Evolutionary conservation across 1,139 yeast species (phyloP).

Genomic region (Suhomyces bolitotheri): DNA sequence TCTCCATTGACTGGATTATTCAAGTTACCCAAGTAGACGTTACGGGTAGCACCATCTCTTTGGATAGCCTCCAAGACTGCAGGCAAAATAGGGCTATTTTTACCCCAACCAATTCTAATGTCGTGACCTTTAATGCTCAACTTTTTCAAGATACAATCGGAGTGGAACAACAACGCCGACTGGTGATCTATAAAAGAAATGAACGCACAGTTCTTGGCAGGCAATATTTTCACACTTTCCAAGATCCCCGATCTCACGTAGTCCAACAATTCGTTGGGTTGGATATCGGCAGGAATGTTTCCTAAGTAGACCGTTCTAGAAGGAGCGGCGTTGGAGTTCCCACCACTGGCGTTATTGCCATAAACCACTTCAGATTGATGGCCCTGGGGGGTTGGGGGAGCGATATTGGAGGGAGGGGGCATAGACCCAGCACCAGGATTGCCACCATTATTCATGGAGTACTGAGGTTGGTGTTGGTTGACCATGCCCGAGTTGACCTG

Average conservation of each 20-base stretch:
- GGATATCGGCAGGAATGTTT: conserved; percentile 78
- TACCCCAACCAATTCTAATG: conserved; percentile 69
- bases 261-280: conserved; percentile 79
- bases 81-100: conserved; percentile 63
- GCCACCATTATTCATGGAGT: conserved; percentile 5
- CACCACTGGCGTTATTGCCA: conserved; percentile 15
- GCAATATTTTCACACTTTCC: conserved; percentile 65
- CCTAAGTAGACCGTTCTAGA: conserved; percentile 90
- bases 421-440: conserved; percentile 1
- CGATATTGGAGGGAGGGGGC: conserved; percentile 5
- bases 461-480: conserved; percentile 7
- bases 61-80: conserved; percentile 73
- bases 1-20: conserved; percentile 48
- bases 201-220: conserved; percentile 60
- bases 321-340: conserved; percentile 48
- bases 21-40: conserved; percentile 79
- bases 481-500: conserved; percentile 8
- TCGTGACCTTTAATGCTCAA: conserved; percentile 58
- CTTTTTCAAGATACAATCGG: conserved; percentile 60
- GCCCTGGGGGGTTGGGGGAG: conserved; percentile 8
- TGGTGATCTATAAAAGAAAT: conserved; percentile 63
- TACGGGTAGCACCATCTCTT: conserved; percentile 87
- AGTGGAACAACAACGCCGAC: conserved; percentile 59
- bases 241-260: conserved; percentile 90
- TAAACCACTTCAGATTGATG: conserved; percentile 12